Percentiles rank a stretch among this genome's conserved stretches.
phyloP scores from a whole-genome alignment of 2,329 filamentous ascomycete genomes.

The Metarhizium humberi region DNA sequence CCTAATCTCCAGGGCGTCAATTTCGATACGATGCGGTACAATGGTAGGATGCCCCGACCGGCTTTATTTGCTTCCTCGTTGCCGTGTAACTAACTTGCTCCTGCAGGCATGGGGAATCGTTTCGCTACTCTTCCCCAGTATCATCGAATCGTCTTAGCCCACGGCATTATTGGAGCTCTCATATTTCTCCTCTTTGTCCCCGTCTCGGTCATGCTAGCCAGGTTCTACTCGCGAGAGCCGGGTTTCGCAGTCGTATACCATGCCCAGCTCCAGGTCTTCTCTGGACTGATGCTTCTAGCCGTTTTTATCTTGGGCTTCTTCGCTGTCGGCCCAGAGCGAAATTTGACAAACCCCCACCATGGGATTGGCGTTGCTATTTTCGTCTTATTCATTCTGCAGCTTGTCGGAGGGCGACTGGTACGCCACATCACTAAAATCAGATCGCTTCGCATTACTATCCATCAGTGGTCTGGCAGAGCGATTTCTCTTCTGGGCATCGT shows the following conservation, averaged over 20 bases:
- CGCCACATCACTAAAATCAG: constrained; percentile 38
- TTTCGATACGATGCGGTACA: constrained; percentile 76
- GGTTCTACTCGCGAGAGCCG: constrained; percentile 57
- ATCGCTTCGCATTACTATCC: constrained; percentile 53
- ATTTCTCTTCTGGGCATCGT: constrained; percentile 74
- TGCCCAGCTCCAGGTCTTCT: constrained; percentile 64
- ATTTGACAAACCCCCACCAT: constrained; percentile 73
- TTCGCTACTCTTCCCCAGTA: constrained; percentile 63
- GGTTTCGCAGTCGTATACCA: constrained; percentile 58
- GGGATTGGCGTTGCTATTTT: constrained; percentile 76
- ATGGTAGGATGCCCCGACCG: constrained; percentile 44
- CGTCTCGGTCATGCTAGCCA: constrained; percentile 60
- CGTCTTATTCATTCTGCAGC: constrained; percentile 60
- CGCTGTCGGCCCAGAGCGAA: constrained; percentile 64
- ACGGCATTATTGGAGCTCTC: constrained; percentile 63
- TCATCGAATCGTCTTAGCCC: constrained; percentile 58
- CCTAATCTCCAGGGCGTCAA: constrained; percentile 70
- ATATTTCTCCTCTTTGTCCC: constrained; percentile 69
- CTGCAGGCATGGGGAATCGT: constrained; percentile 71
- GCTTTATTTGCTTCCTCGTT: background rate
- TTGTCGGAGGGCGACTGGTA: constrained; percentile 59
- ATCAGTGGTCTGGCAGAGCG: constrained; percentile 77
- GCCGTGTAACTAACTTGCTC: background rate
- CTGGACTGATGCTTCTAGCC: constrained; percentile 57
- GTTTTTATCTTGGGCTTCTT: constrained; percentile 69